Evolutionary conservation across 345 rosid genomes (phyloP).

Genomic region (Hibiscus mutabilis): DNA sequence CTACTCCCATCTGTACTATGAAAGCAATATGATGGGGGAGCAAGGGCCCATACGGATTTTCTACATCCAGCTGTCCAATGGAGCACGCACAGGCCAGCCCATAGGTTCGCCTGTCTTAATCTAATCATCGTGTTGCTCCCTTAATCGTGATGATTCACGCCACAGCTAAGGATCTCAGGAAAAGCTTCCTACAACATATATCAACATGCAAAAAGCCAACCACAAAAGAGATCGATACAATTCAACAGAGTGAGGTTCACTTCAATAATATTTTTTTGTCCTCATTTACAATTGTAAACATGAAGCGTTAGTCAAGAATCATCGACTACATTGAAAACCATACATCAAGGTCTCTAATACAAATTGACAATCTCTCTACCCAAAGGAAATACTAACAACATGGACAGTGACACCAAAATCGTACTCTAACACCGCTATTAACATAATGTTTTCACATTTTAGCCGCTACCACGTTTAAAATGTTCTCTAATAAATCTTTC

Average conservation of each 20-base stretch:
- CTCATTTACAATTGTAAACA: constrained; percentile 16
- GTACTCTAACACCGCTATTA: constrained; percentile 1
- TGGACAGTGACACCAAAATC: neutral
- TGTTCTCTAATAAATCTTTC: constrained; percentile 76
- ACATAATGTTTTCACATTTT: constrained; percentile 6
- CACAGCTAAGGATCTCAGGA: neutral
- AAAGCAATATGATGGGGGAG: constrained; percentile 16
- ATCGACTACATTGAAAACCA: constrained; percentile 29
- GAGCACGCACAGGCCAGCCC: neutral
- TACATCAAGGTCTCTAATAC: constrained; percentile 12
- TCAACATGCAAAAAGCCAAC: constrained; percentile 10
- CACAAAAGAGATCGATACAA: constrained; percentile 14
- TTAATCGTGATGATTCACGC: constrained; percentile 25
- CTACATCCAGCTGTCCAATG: constrained; percentile 28
- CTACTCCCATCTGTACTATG: constrained; percentile 4
- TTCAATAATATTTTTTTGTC: constrained; percentile 31
- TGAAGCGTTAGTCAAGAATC: constrained; percentile 22
- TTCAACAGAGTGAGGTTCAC: constrained; percentile 27
- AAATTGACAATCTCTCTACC: neutral
- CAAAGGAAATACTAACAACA: neutral
- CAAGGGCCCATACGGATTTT: constrained; percentile 18
- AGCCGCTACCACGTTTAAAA: constrained; percentile 59
- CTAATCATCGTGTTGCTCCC: constrained; percentile 29
- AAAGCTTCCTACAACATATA: constrained; percentile 10
- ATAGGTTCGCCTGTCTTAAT: neutral